A percentile compares a stretch with the other conserved stretches of the same genome.
phyloP scores from a whole-genome alignment of 2,329 filamentous ascomycete species.

The Coleophoma eucalyptorum region DNA sequence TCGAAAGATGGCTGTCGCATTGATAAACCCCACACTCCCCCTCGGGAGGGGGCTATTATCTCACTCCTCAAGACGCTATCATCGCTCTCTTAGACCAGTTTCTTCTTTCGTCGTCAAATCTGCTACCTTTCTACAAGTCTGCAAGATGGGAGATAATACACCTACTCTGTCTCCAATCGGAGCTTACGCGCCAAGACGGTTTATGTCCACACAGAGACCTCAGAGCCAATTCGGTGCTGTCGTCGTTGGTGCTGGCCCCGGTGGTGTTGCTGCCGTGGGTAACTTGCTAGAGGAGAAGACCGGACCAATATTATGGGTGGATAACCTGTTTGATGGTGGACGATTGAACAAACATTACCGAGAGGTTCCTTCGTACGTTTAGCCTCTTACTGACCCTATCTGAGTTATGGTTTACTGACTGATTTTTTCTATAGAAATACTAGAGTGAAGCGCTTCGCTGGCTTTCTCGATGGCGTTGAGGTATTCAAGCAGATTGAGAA shows the following conservation, averaged over 20 bases:
- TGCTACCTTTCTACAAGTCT: too few relatives aligned
- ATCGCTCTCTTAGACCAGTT: too few relatives aligned
- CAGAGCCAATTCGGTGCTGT: constrained; percentile 42
- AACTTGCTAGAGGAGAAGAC: constrained; percentile 53
- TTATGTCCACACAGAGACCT: background rate
- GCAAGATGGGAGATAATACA: too few relatives aligned
- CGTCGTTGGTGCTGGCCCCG: constrained; percentile 55
- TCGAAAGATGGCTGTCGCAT: too few relatives aligned
- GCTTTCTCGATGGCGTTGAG: constrained; percentile 48
- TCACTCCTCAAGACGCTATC: too few relatives aligned
- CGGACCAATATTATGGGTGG: constrained; percentile 53
- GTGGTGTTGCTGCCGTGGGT: constrained; percentile 57
- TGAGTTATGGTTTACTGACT: constrained; percentile 1
- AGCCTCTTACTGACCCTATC: background rate
- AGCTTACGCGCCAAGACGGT: background rate
- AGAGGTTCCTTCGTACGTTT: constrained; percentile 47
- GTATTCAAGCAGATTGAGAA: constrained; percentile 49
- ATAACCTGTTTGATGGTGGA: constrained; percentile 50
- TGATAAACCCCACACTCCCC: too few relatives aligned
- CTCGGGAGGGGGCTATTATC: too few relatives aligned
- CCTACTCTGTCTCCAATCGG: background rate
- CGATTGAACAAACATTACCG: constrained; percentile 50
- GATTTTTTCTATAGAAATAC: constrained; percentile 43
- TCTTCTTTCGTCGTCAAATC: too few relatives aligned
- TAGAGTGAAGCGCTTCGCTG: constrained; percentile 54